These are phyloP conservation scores for Ustilago loliicola DNA, from an alignment of 1,284 basidiomycete genomes.

Conservation along the genomic window DNA sequence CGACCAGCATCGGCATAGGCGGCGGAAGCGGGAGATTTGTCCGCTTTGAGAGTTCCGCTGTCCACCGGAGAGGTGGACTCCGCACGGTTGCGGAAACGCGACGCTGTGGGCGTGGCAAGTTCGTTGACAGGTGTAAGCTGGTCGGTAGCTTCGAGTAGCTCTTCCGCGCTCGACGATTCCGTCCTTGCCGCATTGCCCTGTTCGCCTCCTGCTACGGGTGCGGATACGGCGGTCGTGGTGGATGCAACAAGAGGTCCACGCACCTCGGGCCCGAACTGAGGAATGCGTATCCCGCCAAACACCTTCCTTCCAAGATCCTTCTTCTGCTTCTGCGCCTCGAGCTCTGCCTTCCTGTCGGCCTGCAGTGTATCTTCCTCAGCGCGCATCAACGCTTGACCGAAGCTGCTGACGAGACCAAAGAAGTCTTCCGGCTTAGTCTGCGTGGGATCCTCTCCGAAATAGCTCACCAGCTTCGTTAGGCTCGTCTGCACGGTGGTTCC, in stretches of 20 bases:
- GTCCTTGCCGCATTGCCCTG: not conserved
- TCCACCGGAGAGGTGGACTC: constrained; percentile 8
- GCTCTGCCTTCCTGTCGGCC: constrained; percentile 54
- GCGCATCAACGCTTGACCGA: constrained; percentile 64
- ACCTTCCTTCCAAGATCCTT: constrained; percentile 27
- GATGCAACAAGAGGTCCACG: constrained; percentile 43
- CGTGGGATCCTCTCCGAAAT: constrained; percentile 58
- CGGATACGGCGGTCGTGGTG: not conserved
- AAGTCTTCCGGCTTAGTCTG: constrained; percentile 64
- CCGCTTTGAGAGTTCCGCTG: constrained; percentile 12
- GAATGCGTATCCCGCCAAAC: constrained; percentile 26
- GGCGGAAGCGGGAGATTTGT: not conserved
- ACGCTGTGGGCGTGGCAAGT: constrained; percentile 44
- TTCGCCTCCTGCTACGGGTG: not conserved
- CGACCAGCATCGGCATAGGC: constrained; percentile 19
- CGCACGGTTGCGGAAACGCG: constrained; percentile 35
- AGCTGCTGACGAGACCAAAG: constrained; percentile 55
- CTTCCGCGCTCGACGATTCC: constrained; percentile 6
- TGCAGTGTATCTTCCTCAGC: constrained; percentile 65
- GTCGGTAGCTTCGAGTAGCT: constrained; percentile 20
- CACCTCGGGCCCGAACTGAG: constrained; percentile 52
- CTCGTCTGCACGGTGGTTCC: constrained; percentile 35
- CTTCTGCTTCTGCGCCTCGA: constrained; percentile 53
- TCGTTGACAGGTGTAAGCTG: constrained; percentile 33
- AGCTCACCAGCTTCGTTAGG: constrained; percentile 41